Conservation (phyloP, 106 monocot species). For the Dioscorea dumetorum region DNA sequence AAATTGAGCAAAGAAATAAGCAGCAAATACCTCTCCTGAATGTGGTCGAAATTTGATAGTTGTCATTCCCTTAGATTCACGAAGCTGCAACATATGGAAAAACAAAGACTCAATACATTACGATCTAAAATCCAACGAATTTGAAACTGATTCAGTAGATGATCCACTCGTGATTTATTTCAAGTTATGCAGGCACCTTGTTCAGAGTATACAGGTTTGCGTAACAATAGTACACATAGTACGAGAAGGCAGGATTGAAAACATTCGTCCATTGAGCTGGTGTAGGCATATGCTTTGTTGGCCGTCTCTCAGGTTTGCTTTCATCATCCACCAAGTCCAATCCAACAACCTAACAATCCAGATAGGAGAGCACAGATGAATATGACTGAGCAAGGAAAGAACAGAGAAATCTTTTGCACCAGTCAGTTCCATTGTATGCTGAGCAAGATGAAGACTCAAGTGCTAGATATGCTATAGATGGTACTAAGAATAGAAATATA, state of each 20-base stretch:
- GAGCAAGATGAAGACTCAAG: too few species aligned
- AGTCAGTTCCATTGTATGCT: too few species aligned
- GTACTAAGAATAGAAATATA: too few species aligned
- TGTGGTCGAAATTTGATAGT: constrained; percentile 98
- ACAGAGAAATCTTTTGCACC: too few species aligned
- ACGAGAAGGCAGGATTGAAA: constrained; percentile 97
- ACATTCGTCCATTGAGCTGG: constrained; percentile 92
- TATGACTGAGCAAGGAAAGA: too few species aligned
- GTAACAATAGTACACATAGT: constrained; percentile 94
- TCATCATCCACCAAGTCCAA: constrained; percentile 99
- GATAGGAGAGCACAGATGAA: too few species aligned
- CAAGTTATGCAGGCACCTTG: constrained; percentile 37
- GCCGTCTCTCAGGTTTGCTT: constrained; percentile 96
- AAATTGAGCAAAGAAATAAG: not conserved
- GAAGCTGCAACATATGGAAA: constrained; percentile 49
- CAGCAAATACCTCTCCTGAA: constrained; percentile 73
- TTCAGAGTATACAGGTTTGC: constrained; percentile 93
- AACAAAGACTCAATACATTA: not conserved
- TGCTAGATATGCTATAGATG: too few species aligned
- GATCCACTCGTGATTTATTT: too few species aligned
- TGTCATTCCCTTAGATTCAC: constrained; percentile 96
- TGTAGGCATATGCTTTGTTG: constrained; percentile 99
- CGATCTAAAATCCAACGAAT: too few species aligned
- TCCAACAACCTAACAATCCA: constrained; percentile 68
- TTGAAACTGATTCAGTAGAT: too few species aligned